Evolutionary conservation across 2,329 filamentous ascomycete genomes (phyloP).

Genomic region (Botryotinia convoluta): DNA sequence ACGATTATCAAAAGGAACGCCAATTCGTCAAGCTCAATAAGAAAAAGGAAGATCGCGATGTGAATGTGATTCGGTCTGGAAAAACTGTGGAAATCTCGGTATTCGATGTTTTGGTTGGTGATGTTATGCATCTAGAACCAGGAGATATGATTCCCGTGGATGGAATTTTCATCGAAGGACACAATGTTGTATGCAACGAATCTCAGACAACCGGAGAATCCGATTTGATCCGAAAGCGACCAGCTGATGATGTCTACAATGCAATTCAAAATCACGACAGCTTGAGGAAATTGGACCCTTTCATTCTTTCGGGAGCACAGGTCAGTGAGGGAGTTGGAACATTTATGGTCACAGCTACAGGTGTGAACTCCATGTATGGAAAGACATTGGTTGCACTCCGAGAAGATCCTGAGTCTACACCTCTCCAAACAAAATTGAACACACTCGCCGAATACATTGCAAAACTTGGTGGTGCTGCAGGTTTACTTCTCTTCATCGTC

Average conservation of each 20-base stretch:
- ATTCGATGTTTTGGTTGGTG: slow-evolving; percentile 69
- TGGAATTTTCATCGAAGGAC: slow-evolving; percentile 65
- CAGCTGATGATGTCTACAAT: slow-evolving; percentile 61
- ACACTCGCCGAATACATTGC: slow-evolving; percentile 75
- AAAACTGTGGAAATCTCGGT: slow-evolving; percentile 67
- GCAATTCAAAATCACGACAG: slow-evolving; percentile 59
- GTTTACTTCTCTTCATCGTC: slow-evolving; percentile 73
- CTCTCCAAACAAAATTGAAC: slow-evolving; percentile 75
- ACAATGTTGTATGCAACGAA: slow-evolving; percentile 68
- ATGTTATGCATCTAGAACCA: slow-evolving; percentile 69
- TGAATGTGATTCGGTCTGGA: slow-evolving; percentile 76
- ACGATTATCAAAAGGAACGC: slow-evolving; percentile 79
- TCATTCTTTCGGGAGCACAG: slow-evolving; percentile 77
- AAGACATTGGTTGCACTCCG: slow-evolving; percentile 77
- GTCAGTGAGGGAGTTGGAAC: slow-evolving; percentile 73
- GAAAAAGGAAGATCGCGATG: slow-evolving; percentile 72
- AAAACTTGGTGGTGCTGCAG: slow-evolving; percentile 70
- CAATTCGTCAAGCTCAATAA: slow-evolving; percentile 78
- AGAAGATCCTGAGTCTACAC: slow-evolving; percentile 74
- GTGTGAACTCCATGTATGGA: slow-evolving; percentile 71
- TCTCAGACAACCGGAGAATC: slow-evolving; percentile 76
- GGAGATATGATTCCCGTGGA: slow-evolving; percentile 72
- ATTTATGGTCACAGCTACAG: slow-evolving; percentile 73
- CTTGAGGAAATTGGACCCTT: slow-evolving; percentile 69
- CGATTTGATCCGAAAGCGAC: slow-evolving; percentile 65